phyloP scores from a whole-genome alignment of 768 basidiomycete genomes.

The Psilocybe cyanescens region DNA sequence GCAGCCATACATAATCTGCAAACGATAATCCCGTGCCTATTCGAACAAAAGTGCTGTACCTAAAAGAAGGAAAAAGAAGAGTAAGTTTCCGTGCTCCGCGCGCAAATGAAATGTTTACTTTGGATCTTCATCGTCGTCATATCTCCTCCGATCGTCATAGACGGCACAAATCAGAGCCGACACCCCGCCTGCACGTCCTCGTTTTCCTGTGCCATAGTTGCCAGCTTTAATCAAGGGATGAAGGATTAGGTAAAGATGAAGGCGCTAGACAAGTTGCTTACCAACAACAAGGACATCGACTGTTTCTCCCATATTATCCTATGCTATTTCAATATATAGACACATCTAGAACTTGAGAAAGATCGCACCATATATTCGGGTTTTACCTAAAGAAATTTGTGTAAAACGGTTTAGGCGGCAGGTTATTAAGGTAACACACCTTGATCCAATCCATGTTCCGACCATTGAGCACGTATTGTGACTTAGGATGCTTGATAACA shows the following conservation, averaged over 20 bases:
- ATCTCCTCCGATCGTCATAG: conserved; percentile 66
- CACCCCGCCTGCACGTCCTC: conserved; percentile 78
- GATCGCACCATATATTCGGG: conserved; percentile 81
- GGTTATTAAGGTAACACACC: conserved; percentile 36
- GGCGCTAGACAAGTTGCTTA: conserved; percentile 32
- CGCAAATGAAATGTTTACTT: conserved; percentile 44
- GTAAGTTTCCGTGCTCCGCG: not conserved
- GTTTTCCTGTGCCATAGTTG: conserved; percentile 82
- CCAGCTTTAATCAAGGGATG: conserved; percentile 55
- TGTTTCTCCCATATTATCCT: conserved; percentile 93
- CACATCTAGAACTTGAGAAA: not conserved
- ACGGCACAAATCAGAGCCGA: conserved; percentile 92
- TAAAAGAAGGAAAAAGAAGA: conserved; percentile 44
- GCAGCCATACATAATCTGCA: conserved; percentile 85
- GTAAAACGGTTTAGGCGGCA: not conserved
- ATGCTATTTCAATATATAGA: not conserved
- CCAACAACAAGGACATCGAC: conserved; percentile 92
- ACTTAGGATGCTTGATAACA: conserved; percentile 84
- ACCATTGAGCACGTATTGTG: conserved; percentile 84
- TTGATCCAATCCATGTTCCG: conserved; percentile 95
- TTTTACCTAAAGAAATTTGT: conserved; percentile 56
- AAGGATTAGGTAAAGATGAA: not conserved
- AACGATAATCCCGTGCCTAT: conserved; percentile 90
- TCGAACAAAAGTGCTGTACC: conserved; percentile 87
- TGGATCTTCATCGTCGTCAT: conserved; percentile 61